Evolutionary conservation across 2,329 filamentous ascomycete genomes (phyloP).

Genomic region (Colletotrichum sp.): DNA sequence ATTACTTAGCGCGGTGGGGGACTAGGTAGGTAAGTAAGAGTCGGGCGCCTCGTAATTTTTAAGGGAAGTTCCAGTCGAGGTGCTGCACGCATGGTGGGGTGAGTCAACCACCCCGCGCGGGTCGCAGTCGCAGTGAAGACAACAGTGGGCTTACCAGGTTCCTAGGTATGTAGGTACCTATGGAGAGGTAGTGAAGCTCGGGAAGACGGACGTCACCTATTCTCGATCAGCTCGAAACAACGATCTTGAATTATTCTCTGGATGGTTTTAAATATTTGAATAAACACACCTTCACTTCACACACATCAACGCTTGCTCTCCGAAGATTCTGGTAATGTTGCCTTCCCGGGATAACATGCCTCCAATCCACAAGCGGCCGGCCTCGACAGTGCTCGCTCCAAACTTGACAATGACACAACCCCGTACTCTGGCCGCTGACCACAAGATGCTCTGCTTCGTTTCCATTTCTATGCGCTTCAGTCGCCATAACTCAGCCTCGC

Average conservation of each 20-base stretch:
- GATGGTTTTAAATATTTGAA: constrained; percentile 16
- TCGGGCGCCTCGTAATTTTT: background rate
- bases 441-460: constrained; percentile 67
- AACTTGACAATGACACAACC: constrained; percentile 93
- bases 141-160: background rate
- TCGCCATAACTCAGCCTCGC: constrained; percentile 59
- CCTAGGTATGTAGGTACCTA: background rate
- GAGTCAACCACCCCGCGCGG: background rate
- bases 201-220: background rate
- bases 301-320: constrained; percentile 82
- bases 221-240: background rate
- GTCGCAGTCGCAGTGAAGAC: background rate
- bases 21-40: background rate
- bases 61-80: background rate
- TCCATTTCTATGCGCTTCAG: constrained; percentile 62
- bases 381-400: constrained; percentile 81
- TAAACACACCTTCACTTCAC: constrained; percentile 38
- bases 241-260: background rate
- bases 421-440: constrained; percentile 82
- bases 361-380: constrained; percentile 79
- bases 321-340: constrained; percentile 74
- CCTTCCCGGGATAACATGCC: constrained; percentile 78
- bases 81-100: background rate
- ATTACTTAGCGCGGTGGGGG: constrained; percentile 15
- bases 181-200: background rate